Base-by-base conservation (phyloP, 2,329 filamentous ascomycete species). In the Fusarium caatingaense region DNA sequence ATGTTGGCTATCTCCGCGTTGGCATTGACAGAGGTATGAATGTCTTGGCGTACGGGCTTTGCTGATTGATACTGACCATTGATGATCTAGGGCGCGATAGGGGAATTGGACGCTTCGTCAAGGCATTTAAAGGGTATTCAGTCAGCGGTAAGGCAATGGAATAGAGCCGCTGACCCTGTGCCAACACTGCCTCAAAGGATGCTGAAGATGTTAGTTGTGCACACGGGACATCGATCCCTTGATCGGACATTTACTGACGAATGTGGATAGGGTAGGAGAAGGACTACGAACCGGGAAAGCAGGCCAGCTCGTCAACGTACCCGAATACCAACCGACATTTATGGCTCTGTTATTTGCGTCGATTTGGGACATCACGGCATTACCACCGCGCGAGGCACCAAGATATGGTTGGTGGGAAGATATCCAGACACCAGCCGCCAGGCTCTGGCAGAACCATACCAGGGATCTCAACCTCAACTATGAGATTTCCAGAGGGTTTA, bases 331-430 rank as follows among this genome's bases (percentile, higher is more conserved):
- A 75, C 82, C 82, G 28, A 80, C 82, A 48, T 80, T 83, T 53
- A 81, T 83, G 69, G 82, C 81, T 37, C 72, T 84, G n/a, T 74
- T 83, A 7, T 81, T 82, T 61, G 80, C 82, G 16, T 82, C 82
- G 20, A 77, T 83, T 41, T 82, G 81, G 76, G 82, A 83, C 41
- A 76, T 80, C 32, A 76, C 74, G 21, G 76, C 76, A 37, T 62
- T 80, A 16, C 78, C 78, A 12, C 78, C 78, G 8, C 72, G 76
- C 44, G 76, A 79, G 60, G 78, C 78, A 32, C 78, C 78, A 12
- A 74, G 66, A 66, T 80, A 80, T 60, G 78, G 78, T 48, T 80
- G 78, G 78, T 80, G 78, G 78, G 76, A 78, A 57, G 78, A 76
- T 37, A 68, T 71, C 57, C 78, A 80, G 54, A 79, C 78, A 20